Evolutionary conservation across 2,329 filamentous ascomycete genomes (phyloP).

Genomic region (Zasmidium citrigriseum): DNA sequence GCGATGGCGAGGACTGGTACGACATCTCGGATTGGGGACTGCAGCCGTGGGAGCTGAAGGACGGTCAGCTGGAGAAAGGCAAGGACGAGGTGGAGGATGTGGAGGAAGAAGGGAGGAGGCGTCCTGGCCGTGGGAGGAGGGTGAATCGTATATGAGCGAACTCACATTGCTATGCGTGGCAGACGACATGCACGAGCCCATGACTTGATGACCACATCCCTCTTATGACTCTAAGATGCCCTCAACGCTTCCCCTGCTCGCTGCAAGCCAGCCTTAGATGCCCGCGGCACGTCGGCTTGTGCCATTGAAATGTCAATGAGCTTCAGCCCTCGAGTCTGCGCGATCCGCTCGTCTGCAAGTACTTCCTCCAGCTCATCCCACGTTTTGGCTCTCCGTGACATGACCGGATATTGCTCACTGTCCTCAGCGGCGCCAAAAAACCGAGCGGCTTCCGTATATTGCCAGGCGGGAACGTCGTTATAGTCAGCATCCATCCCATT

Average conservation of each 20-base stretch:
- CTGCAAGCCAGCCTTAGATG: background rate
- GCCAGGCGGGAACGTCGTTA: slow-evolving; percentile 19
- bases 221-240: background rate
- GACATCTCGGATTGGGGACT: slow-evolving; percentile 79
- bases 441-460: slow-evolving; percentile 11
- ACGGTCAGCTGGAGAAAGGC: slow-evolving; percentile 76
- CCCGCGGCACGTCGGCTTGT: slow-evolving; percentile 1
- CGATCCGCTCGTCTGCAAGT: slow-evolving; percentile 2
- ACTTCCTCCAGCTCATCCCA: slow-evolving; percentile 7
- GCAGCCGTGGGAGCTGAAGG: slow-evolving; percentile 27
- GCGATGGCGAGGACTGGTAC: slow-evolving; percentile 87
- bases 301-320: slow-evolving; percentile 6
- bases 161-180: no score
- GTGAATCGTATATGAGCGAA: slow-evolving; percentile 32
- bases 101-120: slow-evolving; percentile 27
- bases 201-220: no score
- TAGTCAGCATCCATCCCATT: slow-evolving; percentile 40
- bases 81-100: slow-evolving; percentile 75
- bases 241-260: slow-evolving; percentile 2
- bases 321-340: slow-evolving; percentile 1
- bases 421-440: slow-evolving; percentile 14
- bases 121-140: slow-evolving; percentile 23
- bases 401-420: background rate
- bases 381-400: background rate
- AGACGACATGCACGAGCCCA: no score